These are phyloP conservation scores for Dalbergia cultrata DNA, from an alignment of 306 rosid species.

Conservation along the genomic window DNA sequence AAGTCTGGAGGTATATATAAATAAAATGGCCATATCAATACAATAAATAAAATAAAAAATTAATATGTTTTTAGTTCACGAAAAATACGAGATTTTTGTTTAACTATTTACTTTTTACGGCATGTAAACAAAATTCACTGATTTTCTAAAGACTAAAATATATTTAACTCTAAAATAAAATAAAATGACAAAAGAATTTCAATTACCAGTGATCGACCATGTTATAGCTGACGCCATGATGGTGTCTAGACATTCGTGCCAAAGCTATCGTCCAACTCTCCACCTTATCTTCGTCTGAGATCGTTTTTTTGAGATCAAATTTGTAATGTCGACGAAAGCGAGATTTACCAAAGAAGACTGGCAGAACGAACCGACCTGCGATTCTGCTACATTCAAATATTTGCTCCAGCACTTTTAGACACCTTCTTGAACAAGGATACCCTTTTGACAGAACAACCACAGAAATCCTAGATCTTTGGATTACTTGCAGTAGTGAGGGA, in stretches of 20 bases:
- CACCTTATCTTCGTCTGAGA: background rate
- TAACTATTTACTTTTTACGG: no score
- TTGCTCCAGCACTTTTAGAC: background rate
- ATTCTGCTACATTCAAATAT: background rate
- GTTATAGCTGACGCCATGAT: background rate
- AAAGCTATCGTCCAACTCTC: background rate
- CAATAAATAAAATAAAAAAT: no score
- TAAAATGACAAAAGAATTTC: background rate
- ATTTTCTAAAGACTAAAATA: no score
- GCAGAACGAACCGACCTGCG: background rate
- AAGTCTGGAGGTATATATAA: no score
- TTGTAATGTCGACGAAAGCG: background rate
- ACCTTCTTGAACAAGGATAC: background rate
- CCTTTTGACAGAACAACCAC: constrained; percentile 3
- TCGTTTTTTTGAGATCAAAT: background rate
- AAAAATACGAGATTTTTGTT: no score
- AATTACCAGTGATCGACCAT: no score
- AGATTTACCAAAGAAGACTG: background rate
- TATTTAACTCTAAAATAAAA: no score
- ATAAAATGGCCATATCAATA: no score
- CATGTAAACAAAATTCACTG: no score
- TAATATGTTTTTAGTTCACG: no score
- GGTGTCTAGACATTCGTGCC: background rate
- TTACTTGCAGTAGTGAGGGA: background rate
- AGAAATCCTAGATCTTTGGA: background rate